A percentile compares a stretch with the other conserved stretches of the same genome.
These are phyloP conservation scores for Vigna trinervia DNA, from an alignment of 306 rosid genomes.

Conservation along the genomic window DNA sequence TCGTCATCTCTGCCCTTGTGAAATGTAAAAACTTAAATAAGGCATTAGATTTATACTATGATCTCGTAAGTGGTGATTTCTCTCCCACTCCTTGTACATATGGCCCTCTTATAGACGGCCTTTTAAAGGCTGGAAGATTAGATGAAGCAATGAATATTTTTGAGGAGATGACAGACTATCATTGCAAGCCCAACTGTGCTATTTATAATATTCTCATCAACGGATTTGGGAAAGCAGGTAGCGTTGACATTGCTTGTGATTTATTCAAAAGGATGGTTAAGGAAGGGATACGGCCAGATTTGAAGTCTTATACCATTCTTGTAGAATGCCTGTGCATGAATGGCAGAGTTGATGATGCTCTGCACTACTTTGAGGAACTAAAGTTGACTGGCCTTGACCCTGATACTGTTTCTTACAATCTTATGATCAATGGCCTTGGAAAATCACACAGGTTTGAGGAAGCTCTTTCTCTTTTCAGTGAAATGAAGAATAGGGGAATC, in stretches of 20 bases:
- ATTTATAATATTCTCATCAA: constrained; percentile 86
- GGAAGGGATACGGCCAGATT: constrained; percentile 89
- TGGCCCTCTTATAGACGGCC: constrained; percentile 91
- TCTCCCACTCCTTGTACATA: constrained; percentile 90
- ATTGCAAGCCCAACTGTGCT: constrained; percentile 82
- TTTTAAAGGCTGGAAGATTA: constrained; percentile 71
- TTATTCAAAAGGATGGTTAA: constrained; percentile 78
- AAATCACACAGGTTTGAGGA: constrained; percentile 70
- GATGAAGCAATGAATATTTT: constrained; percentile 86
- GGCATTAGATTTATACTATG: constrained; percentile 82
- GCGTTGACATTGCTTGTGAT: constrained; percentile 66
- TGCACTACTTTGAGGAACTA: constrained; percentile 76
- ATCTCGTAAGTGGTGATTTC: constrained; percentile 79
- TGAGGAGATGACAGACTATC: constrained; percentile 79
- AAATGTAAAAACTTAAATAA: constrained; percentile 59
- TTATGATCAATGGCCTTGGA: constrained; percentile 85
- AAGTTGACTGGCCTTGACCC: constrained; percentile 82
- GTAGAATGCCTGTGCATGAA: constrained; percentile 74
- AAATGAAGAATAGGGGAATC: constrained; percentile 75
- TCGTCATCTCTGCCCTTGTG: constrained; percentile 78
- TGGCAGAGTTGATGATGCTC: constrained; percentile 84
- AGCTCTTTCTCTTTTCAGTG: constrained; percentile 73
- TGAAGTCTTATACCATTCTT: constrained; percentile 85
- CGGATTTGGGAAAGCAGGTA: constrained; percentile 86
- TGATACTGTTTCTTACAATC: constrained; percentile 74